Base-by-base conservation (phyloP, 108 stramenopile species). In the Skeletonema marinoi region DNA sequence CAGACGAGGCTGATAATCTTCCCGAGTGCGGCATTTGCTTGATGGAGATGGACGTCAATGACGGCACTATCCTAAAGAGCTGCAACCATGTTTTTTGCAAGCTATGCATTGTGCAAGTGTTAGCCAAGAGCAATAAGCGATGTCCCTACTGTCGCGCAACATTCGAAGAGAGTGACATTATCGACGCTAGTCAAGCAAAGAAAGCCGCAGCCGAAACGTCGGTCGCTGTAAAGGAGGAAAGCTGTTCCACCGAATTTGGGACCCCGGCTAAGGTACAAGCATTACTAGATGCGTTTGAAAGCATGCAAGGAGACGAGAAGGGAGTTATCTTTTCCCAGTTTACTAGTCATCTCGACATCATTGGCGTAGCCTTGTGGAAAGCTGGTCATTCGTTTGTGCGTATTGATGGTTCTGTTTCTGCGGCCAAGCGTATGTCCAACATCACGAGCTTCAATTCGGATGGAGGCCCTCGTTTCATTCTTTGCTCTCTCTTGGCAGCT, bases 11-110 rank as follows among this genome's bases (percentile, higher is more conserved):
- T 30, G 77, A 74, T 3, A 66, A 54, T 12, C 62, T 78, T 21
- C 71, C 74, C 8, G 89, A 90, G 78, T 90, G 89, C 76, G 87
- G 78, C 6, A 80, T 90, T n/a, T 90, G 89, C 62, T 77, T 90
- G 44, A 85, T 74, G 63, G 84, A 85, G 36, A 82, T 90, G 77
- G 76, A 73, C 2, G 84, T 73, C 39, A 46, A 51, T 19, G 74
- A 74, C 38, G 87, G 71, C 38, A 74, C 80, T 4, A 77, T 89
- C 54, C 74, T 90, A 12, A 75, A 71, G 58, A 56, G 31, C 0
- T 91, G 90, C 66, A 54, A 63, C 16, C 90, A 89, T 60, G 85
- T 88, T 12, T 91, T 86, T 77, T 91, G 90, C 68, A 81, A 87
- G 29, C n/a, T 68, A 0, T 88, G 89, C 69, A 70, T 87, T 30